Base-by-base conservation (phyloP, 2,329 filamentous ascomycete species). In the Arthrobotrys megalospora region DNA sequence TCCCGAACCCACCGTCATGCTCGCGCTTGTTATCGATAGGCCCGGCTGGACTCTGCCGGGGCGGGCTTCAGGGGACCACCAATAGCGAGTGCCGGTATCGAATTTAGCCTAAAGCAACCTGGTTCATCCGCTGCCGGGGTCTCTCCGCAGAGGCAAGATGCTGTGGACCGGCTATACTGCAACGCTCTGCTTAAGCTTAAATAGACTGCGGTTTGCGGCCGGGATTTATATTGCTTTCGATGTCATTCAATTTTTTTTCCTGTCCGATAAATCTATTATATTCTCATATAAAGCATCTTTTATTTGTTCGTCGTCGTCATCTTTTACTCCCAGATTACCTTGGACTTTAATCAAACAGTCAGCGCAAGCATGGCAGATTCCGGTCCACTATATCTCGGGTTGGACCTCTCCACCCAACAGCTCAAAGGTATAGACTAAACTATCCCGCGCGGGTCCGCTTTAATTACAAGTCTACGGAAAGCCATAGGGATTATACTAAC, bases 401-500 rank as follows among this genome's bases (percentile, higher is more conserved):
- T 98, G 84, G 96, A 99, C 86, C 91, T 98, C 77, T 97, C 94
- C 50, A 98, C 96, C 73, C 96, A 98, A 85, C 95, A 98, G 84
- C 88, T 98, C 73, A 98, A 99, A 88, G 94, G 93, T 90, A 85
- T 43, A 21, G 0, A 21, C 69, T 8, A 19, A 43, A 47, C 11
- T 41, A 38, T n/a, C 24, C 24, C 24, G 24, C 5, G 24, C 24
- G 24, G 24, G 24, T 5, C 24, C 24, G 24, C 24, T 28, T 28
- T 28, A 28, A 28, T 28, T 38, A 11, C 55, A 4, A 12, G 7
- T 7, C n/a, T 45, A 38, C 52, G 43, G 1, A 14, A 45, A 28
- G 43, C 3, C 47, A 36, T 52, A 11, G n/a, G n/a, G 60, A 60
- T 47, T 48, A 78, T 43, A 21, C 77, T 48, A 60, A 69, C 45